Evolutionary conservation across 2,329 filamentous ascomycete species (phyloP).

Genomic region (Fusarium chuoi): DNA sequence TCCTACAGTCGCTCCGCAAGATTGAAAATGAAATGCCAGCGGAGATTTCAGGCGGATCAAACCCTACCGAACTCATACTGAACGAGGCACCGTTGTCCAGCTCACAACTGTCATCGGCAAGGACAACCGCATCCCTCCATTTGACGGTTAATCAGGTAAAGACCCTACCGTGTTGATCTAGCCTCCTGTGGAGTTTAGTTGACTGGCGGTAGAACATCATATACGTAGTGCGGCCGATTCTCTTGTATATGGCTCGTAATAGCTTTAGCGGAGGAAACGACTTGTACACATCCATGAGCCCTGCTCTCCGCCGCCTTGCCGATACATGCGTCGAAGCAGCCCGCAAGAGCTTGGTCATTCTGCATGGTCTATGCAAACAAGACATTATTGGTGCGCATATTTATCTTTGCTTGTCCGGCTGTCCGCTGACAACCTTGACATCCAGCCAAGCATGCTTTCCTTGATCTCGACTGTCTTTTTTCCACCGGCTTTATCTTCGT

Average conservation of each 20-base stretch:
- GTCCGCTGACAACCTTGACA: no score
- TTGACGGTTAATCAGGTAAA: constrained; percentile 21
- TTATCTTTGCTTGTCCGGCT: no score
- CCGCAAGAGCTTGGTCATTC: constrained; percentile 20
- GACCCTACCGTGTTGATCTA: no score
- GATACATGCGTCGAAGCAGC: constrained; percentile 30
- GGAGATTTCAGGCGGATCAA: constrained; percentile 11
- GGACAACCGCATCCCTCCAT: constrained; percentile 26
- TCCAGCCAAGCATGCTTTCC: constrained; percentile 26
- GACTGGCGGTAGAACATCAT: constrained; percentile 8
- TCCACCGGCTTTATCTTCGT: constrained; percentile 29
- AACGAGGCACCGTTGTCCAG: neutral
- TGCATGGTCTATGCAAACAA: constrained; percentile 18
- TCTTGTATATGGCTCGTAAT: constrained; percentile 25
- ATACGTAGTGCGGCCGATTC: constrained; percentile 22
- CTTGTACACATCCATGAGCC: constrained; percentile 8
- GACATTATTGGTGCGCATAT: constrained; percentile 12
- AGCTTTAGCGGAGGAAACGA: constrained; percentile 9
- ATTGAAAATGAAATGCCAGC: constrained; percentile 23
- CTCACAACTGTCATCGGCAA: neutral
- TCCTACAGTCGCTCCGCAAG: constrained; percentile 23
- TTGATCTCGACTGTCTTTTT: constrained; percentile 28
- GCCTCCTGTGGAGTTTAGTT: no score
- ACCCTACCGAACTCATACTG: neutral
- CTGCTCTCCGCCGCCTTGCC: constrained; percentile 20